Evolutionary conservation across 148 eudicot genomes (phyloP).

Genomic region (Selenicereus undatus): DNA sequence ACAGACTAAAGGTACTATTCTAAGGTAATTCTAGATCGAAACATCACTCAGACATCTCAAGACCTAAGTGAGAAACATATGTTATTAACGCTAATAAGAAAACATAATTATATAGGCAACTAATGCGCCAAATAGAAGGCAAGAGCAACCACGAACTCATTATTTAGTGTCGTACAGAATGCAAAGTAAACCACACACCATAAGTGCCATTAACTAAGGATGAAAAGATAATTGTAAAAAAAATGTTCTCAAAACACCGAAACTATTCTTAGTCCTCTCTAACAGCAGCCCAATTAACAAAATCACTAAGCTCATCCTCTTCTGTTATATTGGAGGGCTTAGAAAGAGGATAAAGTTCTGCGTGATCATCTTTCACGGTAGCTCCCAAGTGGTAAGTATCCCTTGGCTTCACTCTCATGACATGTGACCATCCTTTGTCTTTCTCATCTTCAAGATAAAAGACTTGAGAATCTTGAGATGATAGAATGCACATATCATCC

Average conservation of each 20-base stretch:
- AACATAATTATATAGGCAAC: no score
- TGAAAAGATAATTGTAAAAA: no score
- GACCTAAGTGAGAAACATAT: not conserved
- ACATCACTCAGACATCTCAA: not conserved
- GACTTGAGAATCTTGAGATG: not conserved
- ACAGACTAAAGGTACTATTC: not conserved
- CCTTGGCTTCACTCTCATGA: no score
- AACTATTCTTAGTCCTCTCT: no score
- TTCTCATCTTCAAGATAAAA: slow-evolving; percentile 5
- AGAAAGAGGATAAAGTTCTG: not conserved
- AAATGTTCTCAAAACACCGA: no score
- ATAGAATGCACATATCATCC: not conserved
- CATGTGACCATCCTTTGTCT: not conserved
- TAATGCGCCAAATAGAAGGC: no score
- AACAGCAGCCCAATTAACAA: not conserved
- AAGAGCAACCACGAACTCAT: no score
- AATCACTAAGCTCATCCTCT: not conserved
- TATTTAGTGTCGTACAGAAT: no score
- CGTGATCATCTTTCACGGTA: not conserved
- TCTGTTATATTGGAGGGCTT: not conserved
- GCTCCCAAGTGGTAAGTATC: not conserved
- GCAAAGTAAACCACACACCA: no score
- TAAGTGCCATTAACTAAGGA: no score
- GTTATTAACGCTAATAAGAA: not conserved
- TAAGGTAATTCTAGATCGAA: not conserved